phyloP scores from a whole-genome alignment of 2,329 filamentous ascomycete genomes.

The Hysterium pulicare region DNA sequence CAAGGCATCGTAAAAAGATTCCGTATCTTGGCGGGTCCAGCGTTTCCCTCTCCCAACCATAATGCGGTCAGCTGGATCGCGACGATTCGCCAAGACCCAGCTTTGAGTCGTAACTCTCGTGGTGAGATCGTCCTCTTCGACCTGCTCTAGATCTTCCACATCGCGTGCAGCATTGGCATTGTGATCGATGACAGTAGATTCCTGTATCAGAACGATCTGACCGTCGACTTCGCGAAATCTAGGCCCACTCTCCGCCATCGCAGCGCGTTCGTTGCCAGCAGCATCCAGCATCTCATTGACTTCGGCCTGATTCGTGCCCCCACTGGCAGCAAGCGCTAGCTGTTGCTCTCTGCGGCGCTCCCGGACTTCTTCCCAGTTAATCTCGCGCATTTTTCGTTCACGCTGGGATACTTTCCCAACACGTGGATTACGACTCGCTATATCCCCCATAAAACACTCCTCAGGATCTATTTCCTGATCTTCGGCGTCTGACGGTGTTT shows the following conservation, averaged over 20 bases:
- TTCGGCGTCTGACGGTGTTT: constrained; percentile 35
- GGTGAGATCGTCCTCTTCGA: constrained; percentile 78
- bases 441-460: constrained; percentile 67
- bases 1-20: constrained; percentile 72
- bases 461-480: constrained; percentile 58
- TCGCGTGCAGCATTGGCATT: constrained; percentile 60
- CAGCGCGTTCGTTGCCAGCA: constrained; percentile 10
- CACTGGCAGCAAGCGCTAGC: constrained; percentile 12
- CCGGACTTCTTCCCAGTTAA: constrained; percentile 55
- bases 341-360: constrained; percentile 38
- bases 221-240: constrained; percentile 64
- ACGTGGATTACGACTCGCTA: constrained; percentile 60
- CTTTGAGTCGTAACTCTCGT: constrained; percentile 66
- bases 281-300: constrained; percentile 20
- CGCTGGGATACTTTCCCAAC: constrained; percentile 73
- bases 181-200: constrained; percentile 64
- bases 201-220: constrained; percentile 67
- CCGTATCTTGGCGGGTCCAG: constrained; percentile 70
- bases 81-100: constrained; percentile 60
- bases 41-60: constrained; percentile 42
- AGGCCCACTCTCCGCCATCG: constrained; percentile 37
- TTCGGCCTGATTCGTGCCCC: constrained; percentile 21
- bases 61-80: constrained; percentile 46
- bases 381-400: constrained; percentile 68
- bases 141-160: constrained; percentile 54